phyloP scores from a whole-genome alignment of 2,329 filamentous ascomycete genomes.

The Alternaria novae-zelandiae region DNA sequence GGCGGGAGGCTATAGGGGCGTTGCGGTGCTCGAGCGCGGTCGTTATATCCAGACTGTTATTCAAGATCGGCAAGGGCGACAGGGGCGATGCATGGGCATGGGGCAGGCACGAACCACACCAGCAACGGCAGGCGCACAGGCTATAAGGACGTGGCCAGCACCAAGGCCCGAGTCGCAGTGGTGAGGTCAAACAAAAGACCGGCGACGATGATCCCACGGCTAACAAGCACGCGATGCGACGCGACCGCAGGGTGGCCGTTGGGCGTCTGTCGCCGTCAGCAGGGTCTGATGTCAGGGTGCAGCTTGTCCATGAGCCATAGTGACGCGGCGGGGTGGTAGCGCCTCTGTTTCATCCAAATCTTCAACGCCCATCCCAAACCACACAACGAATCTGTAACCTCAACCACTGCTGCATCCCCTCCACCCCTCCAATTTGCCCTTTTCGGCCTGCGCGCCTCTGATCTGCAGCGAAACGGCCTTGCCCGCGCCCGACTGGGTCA shows the following conservation, averaged over 20 bases:
- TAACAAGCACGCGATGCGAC: background rate
- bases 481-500: background rate
- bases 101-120: background rate
- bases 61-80: conserved; percentile 20
- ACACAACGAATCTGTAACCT: conserved; percentile 8
- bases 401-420: conserved; percentile 9
- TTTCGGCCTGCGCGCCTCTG: background rate
- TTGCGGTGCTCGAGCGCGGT: conserved; percentile 2
- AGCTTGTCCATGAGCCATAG: conserved; percentile 6
- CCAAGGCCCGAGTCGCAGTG: background rate
- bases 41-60: conserved; percentile 4
- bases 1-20: conserved; percentile 1
- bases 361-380: conserved; percentile 23
- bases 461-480: conserved; percentile 14
- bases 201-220: background rate
- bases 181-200: background rate
- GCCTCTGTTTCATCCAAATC: conserved; percentile 17
- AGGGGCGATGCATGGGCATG: conserved; percentile 28
- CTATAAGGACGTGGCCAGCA: conserved; percentile 1
- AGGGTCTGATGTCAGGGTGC: conserved; percentile 11
- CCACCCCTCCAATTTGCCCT: conserved; percentile 7
- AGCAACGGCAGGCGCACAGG: background rate
- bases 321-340: conserved; percentile 10
- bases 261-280: background rate
- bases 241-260: background rate